Conservation (phyloP, 371 early-diverging fungal species). For the Circinella minor region DNA sequence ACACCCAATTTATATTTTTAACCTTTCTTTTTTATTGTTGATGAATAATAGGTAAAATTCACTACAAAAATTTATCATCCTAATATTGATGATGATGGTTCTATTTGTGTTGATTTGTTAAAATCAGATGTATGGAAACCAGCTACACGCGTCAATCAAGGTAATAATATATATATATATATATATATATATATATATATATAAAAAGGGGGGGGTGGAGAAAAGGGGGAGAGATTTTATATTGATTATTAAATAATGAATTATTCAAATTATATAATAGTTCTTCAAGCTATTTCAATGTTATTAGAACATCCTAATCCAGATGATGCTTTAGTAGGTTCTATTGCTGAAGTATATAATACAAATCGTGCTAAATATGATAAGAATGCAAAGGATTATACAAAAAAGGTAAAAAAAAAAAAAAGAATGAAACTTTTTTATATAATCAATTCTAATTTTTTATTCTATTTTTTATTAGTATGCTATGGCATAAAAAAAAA, state of each 20-base stretch:
- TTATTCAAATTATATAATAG: conserved; percentile 27
- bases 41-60: conserved; percentile 72
- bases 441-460: no score
- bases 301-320: conserved; percentile 89
- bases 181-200: no score
- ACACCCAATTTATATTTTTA: no score
- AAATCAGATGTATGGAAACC: conserved; percentile 95
- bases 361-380: conserved; percentile 74
- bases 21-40: no score
- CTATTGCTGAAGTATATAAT: conserved; percentile 85
- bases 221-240: no score
- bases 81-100: conserved; percentile 89
- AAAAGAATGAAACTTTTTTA: background rate
- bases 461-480: background rate
- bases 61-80: conserved; percentile 91
- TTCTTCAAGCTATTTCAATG: conserved; percentile 71
- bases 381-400: conserved; percentile 82
- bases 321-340: conserved; percentile 87
- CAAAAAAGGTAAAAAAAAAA: conserved; percentile 64
- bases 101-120: conserved; percentile 79
- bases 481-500: conserved; percentile 3
- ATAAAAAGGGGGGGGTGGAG: no score
- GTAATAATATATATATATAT: no score
- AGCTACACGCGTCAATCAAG: conserved; percentile 75
- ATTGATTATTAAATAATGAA: no score